These are phyloP conservation scores for Aspergillus clavatus DNA, from an alignment of 2,329 filamentous ascomycete species.

Conservation along the genomic window DNA sequence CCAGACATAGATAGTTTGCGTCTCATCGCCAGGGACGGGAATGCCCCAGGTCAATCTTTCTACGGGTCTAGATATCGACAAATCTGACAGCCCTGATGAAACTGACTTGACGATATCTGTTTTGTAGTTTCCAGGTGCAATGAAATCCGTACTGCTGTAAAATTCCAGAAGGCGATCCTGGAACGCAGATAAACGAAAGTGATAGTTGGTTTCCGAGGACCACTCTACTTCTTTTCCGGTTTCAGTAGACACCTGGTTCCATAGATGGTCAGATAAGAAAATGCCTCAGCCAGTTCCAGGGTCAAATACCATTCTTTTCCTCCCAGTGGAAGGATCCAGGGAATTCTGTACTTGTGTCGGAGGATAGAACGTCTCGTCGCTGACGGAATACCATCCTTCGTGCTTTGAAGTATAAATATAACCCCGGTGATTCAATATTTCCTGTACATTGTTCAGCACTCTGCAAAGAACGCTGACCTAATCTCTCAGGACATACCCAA, in stretches of 20 bases:
- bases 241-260: constrained; percentile 61
- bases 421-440: constrained; percentile 66
- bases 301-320: constrained; percentile 64
- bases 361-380: constrained; percentile 95
- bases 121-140: constrained; percentile 69
- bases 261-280: neutral
- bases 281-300: neutral
- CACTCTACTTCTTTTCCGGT: constrained; percentile 92
- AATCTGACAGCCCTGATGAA: constrained; percentile 69
- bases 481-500: constrained; percentile 54
- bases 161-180: constrained; percentile 72
- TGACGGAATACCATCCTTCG: constrained; percentile 93
- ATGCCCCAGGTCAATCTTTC: constrained; percentile 83
- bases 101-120: constrained; percentile 76
- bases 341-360: constrained; percentile 66
- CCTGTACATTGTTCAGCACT: constrained; percentile 31
- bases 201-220: constrained; percentile 89
- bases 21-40: constrained; percentile 73
- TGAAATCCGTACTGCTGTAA: constrained; percentile 69
- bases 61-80: constrained; percentile 80
- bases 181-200: constrained; percentile 84
- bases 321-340: constrained; percentile 73
- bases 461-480: neutral
- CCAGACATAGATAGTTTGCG: constrained; percentile 97
- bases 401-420: constrained; percentile 83